phyloP scores from a whole-genome alignment of 768 basidiomycete genomes.

The Auricularia auricula-judae region DNA sequence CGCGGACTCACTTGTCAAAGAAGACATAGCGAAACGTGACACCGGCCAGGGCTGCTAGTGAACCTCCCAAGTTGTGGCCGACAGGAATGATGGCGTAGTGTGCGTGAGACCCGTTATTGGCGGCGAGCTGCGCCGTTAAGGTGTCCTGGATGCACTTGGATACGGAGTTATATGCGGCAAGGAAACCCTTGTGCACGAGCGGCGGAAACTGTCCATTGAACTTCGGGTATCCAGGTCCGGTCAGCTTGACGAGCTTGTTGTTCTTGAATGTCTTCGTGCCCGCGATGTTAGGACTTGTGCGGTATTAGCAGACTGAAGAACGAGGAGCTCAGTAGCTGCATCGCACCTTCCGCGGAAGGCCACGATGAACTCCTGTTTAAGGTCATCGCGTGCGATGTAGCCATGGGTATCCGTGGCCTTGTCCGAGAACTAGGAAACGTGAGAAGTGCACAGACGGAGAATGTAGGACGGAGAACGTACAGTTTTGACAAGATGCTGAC shows the following conservation, averaged over 20 bases:
- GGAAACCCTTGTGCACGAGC: conserved; percentile 40
- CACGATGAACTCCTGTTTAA: conserved; percentile 35
- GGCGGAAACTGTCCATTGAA: conserved; percentile 15
- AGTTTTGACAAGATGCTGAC: background rate
- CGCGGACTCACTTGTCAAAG: background rate
- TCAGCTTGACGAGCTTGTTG: background rate
- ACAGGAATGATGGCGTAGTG: background rate
- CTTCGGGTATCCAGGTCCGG: background rate
- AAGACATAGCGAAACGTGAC: background rate
- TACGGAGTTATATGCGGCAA: conserved; percentile 38
- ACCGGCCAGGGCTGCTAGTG: background rate
- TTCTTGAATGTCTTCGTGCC: background rate
- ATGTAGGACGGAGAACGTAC: background rate
- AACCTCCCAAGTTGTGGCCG: background rate
- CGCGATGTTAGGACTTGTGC: background rate
- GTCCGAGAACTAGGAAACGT: conserved; percentile 27
- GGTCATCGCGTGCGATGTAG: conserved; percentile 37
- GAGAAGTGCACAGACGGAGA: background rate
- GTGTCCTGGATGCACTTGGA: conserved; percentile 28
- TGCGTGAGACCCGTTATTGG: background rate
- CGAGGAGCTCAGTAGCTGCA: background rate
- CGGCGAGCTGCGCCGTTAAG: conserved; percentile 24
- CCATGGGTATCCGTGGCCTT: conserved; percentile 34
- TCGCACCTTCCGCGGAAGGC: conserved; percentile 34
- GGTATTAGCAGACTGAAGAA: background rate